phyloP scores from a whole-genome alignment of 2,329 filamentous ascomycete genomes.

The Neurospora sp. region DNA sequence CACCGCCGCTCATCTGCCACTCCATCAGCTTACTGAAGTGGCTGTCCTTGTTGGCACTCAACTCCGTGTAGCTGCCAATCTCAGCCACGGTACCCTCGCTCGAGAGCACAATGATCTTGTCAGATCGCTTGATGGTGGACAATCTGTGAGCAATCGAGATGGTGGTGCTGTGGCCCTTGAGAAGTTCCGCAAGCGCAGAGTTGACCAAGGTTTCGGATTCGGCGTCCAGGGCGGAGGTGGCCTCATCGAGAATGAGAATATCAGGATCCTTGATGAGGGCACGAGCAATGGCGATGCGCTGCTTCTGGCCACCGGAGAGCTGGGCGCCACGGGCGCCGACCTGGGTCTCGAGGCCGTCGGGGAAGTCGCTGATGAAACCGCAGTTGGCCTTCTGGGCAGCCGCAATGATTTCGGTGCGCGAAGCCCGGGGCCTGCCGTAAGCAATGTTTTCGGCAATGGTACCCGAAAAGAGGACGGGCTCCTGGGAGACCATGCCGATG shows the following conservation, averaged over 20 bases:
- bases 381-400: conserved; percentile 92
- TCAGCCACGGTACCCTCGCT: conserved; percentile 84
- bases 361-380: conserved; percentile 92
- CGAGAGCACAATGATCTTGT: conserved; percentile 86
- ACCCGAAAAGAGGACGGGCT: conserved; percentile 84
- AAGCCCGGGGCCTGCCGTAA: conserved; percentile 76
- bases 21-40: conserved; percentile 96
- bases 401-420: conserved; percentile 68
- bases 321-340: conserved; percentile 89
- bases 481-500: conserved; percentile 91
- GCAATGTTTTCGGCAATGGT: conserved; percentile 83
- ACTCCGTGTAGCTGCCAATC: conserved; percentile 70
- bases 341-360: conserved; percentile 87
- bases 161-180: conserved; percentile 84
- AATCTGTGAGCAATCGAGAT: conserved; percentile 95
- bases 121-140: conserved; percentile 91
- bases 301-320: conserved; percentile 92
- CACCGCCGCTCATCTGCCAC: conserved; percentile 91
- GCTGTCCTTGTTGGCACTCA: conserved; percentile 63
- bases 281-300: conserved; percentile 92
- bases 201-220: conserved; percentile 97
- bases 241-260: conserved; percentile 92
- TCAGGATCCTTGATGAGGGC: conserved; percentile 93
- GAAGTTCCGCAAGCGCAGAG: conserved; percentile 68
- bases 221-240: conserved; percentile 89